These are phyloP conservation scores for Metarhizium brunneum DNA, from an alignment of 2,329 filamentous ascomycete genomes.

Conservation along the genomic window DNA sequence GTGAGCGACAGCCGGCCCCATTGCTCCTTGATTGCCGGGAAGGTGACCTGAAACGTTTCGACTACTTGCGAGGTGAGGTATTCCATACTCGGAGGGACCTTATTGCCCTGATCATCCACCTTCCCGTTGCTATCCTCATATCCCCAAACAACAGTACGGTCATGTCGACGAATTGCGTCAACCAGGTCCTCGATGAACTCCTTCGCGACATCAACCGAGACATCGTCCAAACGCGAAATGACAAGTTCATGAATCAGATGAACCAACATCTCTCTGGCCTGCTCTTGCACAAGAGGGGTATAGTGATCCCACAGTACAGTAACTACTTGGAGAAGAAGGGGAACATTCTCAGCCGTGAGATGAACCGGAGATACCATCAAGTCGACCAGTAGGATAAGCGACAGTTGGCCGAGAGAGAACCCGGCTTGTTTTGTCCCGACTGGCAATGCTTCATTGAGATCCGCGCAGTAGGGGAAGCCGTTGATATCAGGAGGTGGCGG, in stretches of 20 bases:
- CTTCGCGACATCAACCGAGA: conserved; percentile 52
- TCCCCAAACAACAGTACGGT: conserved; percentile 78
- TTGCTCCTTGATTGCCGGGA: conserved; percentile 78
- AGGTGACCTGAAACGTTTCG: conserved; percentile 74
- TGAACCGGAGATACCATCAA: conserved; percentile 89
- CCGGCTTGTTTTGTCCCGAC: conserved; percentile 86
- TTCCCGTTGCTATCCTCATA: conserved; percentile 88
- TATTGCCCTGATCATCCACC: conserved; percentile 62
- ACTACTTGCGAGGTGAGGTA: conserved; percentile 74
- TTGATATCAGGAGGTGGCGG: conserved; percentile 64
- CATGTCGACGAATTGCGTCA: conserved; percentile 76
- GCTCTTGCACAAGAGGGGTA: conserved; percentile 86
- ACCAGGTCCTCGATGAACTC: conserved; percentile 78
- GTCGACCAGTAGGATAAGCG: conserved; percentile 88
- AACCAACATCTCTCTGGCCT: conserved; percentile 94
- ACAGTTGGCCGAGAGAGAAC: conserved; percentile 86
- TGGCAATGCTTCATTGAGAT: conserved; percentile 69
- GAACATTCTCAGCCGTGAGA: conserved; percentile 68
- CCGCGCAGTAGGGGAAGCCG: conserved; percentile 80
- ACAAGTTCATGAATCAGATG: conserved; percentile 95
- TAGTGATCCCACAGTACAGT: conserved; percentile 97
- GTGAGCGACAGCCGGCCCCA: conserved; percentile 86
- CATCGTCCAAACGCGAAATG: conserved; percentile 66
- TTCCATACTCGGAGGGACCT: conserved; percentile 82
- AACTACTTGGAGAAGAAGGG: conserved; percentile 80